Base-by-base conservation (phyloP, 129 eudicot genomes). In the Lonicera japonica region DNA sequence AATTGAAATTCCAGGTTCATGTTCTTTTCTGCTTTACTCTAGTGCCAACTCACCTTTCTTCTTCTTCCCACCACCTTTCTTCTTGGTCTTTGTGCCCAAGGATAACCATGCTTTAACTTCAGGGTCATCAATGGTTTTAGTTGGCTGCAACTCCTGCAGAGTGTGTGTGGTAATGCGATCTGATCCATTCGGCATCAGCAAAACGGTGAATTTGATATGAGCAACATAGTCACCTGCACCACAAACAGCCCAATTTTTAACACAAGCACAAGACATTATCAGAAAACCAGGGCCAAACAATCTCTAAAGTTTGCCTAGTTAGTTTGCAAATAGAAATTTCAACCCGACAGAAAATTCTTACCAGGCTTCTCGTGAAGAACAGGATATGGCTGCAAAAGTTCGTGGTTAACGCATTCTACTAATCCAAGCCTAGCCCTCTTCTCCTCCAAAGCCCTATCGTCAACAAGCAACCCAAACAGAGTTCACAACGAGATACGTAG, bases 51-150 rank as follows among this genome's bases (percentile, higher is more conserved):
- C 63, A 89, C 97, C 91, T 89, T 89, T 89, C 96, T 91, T 91
- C 80, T 91, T 91, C 83, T 91, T 90, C 41, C 97, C 97, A 60
- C 97, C 95, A 60, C 95, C 97, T 55, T 90, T 90, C 90, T 90
- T 90, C 79, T 90, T 90, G 21, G 94, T 74, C 81, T 90, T 90
- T 5, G 76, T 80, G 45, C 83, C 77, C 70, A 90, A 57, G 14
- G 97, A 75, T 64, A 90, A 75, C 97, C 97, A 90, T 11, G 90
- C 87, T 69, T 90, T 90, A n/a, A 91, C 78, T 70, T 91, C 96
- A 25, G 95, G 96, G 66, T 91, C 90, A 54, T 79, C 99, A n/a
- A 83, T 71, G 11, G 80, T 77, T 67, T 94, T 94, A 13, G 92
- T 88, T 10, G 99, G 84, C 65, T 94, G 87, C 73, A 94, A 75